phyloP scores from a whole-genome alignment of 2,329 filamentous ascomycete genomes.

The Aspergillus chevalieri region DNA sequence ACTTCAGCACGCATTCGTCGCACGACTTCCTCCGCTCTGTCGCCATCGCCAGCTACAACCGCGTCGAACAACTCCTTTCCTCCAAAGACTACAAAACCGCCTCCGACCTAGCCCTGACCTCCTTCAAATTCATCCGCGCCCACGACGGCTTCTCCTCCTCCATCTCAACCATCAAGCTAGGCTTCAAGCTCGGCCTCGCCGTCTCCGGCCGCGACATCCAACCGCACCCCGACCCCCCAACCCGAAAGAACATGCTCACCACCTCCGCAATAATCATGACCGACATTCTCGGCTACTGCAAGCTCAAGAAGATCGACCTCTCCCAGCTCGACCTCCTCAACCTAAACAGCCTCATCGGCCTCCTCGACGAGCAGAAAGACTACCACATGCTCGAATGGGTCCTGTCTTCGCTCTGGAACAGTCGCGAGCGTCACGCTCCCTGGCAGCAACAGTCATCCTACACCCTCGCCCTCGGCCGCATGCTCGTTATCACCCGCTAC shows the following conservation, averaged over 20 bases:
- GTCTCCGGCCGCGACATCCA: conserved; percentile 33
- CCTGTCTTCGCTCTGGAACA: conserved; percentile 40
- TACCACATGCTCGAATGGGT: conserved; percentile 39
- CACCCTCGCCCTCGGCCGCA: conserved; percentile 46
- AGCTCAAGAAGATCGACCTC: conserved; percentile 38
- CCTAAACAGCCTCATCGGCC: conserved; percentile 37
- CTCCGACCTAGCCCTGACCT: conserved; percentile 26
- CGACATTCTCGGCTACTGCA: conserved; percentile 36
- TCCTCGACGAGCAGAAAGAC: conserved; percentile 42
- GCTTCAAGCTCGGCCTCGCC: conserved; percentile 28
- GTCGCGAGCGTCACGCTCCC: conserved; percentile 37
- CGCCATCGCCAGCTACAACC: conserved; percentile 29
- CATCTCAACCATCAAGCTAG: conserved; percentile 27
- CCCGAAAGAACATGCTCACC: conserved; percentile 35
- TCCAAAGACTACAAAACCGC: conserved; percentile 25
- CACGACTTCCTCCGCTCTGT: conserved; percentile 31
- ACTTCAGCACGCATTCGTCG: conserved; percentile 31
- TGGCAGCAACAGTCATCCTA: conserved; percentile 32
- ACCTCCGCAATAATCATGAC: conserved; percentile 37
- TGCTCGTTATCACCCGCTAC: conserved; percentile 47
- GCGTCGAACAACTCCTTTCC: conserved; percentile 22
- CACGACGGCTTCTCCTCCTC: conserved; percentile 23
- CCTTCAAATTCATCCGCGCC: conserved; percentile 29
- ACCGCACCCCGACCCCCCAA: conserved; percentile 26
- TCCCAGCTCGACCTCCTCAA: conserved; percentile 36